These are phyloP conservation scores for Starmerella bombicola DNA, from an alignment of 805 yeast genomes.

Conservation along the genomic window DNA sequence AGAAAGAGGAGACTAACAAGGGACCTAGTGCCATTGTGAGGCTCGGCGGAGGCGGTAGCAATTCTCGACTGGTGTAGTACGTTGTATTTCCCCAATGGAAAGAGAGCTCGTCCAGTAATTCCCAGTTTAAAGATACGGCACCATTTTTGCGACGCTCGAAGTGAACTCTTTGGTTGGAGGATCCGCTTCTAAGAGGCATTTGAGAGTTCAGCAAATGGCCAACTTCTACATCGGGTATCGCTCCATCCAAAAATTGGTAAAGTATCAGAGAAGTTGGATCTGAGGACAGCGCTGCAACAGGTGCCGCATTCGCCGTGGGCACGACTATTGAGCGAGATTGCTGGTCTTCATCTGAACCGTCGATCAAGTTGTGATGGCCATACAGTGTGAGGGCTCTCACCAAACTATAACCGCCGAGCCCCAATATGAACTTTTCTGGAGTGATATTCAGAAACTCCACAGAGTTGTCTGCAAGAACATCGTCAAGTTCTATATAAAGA, in stretches of 20 bases:
- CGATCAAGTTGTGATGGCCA: conserved; percentile 43
- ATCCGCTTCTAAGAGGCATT: conserved; percentile 39
- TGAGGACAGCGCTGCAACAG: background rate
- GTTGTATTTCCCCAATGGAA: conserved; percentile 47
- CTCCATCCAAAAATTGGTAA: conserved; percentile 52
- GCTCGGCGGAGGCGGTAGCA: conserved; percentile 49
- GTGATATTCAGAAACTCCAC: conserved; percentile 32
- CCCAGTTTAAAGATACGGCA: conserved; percentile 41
- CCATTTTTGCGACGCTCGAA: conserved; percentile 30
- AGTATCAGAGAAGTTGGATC: conserved; percentile 29
- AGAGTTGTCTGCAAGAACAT: conserved; percentile 12
- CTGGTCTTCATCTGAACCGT: conserved; percentile 31
- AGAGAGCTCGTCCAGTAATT: conserved; percentile 34
- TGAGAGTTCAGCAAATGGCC: conserved; percentile 27
- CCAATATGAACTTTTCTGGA: conserved; percentile 46
- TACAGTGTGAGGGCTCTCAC: conserved; percentile 61
- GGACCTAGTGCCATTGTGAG: conserved; percentile 56
- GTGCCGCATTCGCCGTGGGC: conserved; percentile 20
- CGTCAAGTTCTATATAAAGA: conserved; percentile 21
- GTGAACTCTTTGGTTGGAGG: conserved; percentile 51
- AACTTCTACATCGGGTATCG: conserved; percentile 22
- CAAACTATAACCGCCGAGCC: conserved; percentile 46
- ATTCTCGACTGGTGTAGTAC: conserved; percentile 54
- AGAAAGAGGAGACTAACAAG: conserved; percentile 48
- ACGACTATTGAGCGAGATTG: conserved; percentile 52